Conservation (phyloP, 352 stramenopile genomes). For the Pythium rishiriense region DNA sequence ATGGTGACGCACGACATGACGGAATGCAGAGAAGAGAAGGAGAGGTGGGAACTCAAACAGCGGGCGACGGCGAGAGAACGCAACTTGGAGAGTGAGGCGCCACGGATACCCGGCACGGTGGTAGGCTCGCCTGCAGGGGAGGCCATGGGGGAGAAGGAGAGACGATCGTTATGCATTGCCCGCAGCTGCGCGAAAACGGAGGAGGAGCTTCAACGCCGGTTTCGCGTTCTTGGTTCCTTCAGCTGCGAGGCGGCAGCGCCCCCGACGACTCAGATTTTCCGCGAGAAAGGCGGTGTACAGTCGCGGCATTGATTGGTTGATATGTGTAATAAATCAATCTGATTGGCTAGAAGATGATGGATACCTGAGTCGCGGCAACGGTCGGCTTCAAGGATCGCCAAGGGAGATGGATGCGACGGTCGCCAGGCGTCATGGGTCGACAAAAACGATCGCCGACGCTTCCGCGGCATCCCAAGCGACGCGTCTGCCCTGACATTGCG, state of each 20-base stretch:
- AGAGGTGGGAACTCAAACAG: too few species aligned
- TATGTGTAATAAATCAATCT: background rate
- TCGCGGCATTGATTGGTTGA: background rate
- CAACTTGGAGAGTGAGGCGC: conserved; percentile 7
- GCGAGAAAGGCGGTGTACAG: background rate
- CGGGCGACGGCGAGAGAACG: background rate
- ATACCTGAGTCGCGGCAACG: background rate
- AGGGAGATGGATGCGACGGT: too few species aligned
- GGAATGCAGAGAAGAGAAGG: background rate
- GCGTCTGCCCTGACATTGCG: background rate
- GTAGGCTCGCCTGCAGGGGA: background rate
- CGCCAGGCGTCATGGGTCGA: background rate
- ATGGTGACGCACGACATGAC: conserved; percentile 17
- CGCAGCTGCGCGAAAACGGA: background rate
- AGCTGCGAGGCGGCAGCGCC: background rate
- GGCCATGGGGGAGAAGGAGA: background rate
- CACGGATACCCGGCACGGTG: too few species aligned
- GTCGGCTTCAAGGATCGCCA: background rate
- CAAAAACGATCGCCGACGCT: background rate
- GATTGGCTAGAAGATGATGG: background rate
- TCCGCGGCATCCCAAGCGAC: background rate
- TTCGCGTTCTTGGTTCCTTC: background rate
- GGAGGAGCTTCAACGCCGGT: background rate
- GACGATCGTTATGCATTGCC: background rate
- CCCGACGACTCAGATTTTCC: background rate